Base-by-base conservation (phyloP, 129 eudicot genomes). In the Scalesia atractyloides region DNA sequence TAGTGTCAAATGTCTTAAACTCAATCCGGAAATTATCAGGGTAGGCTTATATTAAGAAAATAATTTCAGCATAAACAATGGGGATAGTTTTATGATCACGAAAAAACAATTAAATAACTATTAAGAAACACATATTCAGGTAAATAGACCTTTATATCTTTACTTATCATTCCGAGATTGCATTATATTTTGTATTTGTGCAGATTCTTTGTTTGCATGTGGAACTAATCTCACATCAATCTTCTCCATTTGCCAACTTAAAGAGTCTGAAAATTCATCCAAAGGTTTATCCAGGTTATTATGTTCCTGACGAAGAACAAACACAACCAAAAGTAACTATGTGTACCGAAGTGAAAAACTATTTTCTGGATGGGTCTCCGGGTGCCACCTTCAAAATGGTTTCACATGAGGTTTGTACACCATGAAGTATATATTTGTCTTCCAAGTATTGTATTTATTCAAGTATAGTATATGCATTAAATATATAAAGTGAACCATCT, bases 221-320 rank as follows among this genome's bases (percentile, higher is more conserved):
- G 53, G 53, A 70, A 39, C 65, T 54, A 54, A 39, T 70, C 4
- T 37, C 41, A 19, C 5, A 39, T 39, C 65, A 54, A 11, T 51
- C 75, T 39, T 70, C 65, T 18, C 75, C 65, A 4, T 70, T 54
- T 56, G 24, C 41, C 41, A 70, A 70, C 52, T 18, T 70, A 26
- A 70, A 37, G 53, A 70, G 41, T 1, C 39, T 70, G 39, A 70
- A 70, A 64, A 70, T 54, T 22, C 41, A 70, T 54, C 74, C 74
- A 24, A 46, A 51, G 47, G 34, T 62, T 7, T 62, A 62, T 62
- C 68, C 49, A 34, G 7, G 1, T 36, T 1, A 37, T 63, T 1
- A 37, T 63, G 50, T 52, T 50, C 6, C 2, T 11, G 18, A 5
- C 3, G 22, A 2, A 18, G 2, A 3, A 39, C 20, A 17, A 49